These are phyloP conservation scores for Alternaria sp. DNA, from an alignment of 2,329 filamentous ascomycete species.

Conservation along the genomic window DNA sequence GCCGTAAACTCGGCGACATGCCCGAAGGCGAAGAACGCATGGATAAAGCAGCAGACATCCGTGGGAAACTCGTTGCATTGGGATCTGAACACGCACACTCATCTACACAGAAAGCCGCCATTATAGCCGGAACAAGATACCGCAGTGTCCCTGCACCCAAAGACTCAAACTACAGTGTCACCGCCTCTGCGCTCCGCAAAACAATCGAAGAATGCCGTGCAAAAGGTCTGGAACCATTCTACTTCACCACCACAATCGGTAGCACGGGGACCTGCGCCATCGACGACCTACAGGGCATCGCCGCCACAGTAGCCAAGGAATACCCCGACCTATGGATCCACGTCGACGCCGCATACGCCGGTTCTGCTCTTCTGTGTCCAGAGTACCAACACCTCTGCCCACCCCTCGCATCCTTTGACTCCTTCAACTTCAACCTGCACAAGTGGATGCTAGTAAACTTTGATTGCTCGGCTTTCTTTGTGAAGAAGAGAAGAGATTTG, in stretches of 20 bases:
- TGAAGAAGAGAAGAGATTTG: slow-evolving; percentile 78
- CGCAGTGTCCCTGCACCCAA: slow-evolving; percentile 70
- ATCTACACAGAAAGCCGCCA: slow-evolving; percentile 84
- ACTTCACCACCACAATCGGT: slow-evolving; percentile 82
- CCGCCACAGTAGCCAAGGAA: slow-evolving; percentile 61
- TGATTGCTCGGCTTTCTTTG: slow-evolving; percentile 79
- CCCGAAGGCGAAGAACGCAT: slow-evolving; percentile 47
- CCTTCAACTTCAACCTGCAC: slow-evolving; percentile 95
- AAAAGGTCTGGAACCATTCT: slow-evolving; percentile 83
- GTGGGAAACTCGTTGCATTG: slow-evolving; percentile 79
- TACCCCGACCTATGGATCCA: slow-evolving; percentile 83
- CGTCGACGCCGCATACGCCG: slow-evolving; percentile 92
- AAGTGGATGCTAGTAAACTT: slow-evolving; percentile 98
- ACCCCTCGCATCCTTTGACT: slow-evolving; percentile 75
- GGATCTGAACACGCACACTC: slow-evolving; percentile 83
- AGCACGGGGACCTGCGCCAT: slow-evolving; percentile 89
- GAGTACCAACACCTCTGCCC: slow-evolving; percentile 76
- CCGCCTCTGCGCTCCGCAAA: slow-evolving; percentile 66
- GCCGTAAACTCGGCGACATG: slow-evolving; percentile 54
- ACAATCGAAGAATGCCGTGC: slow-evolving; percentile 71
- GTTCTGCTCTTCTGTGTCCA: slow-evolving; percentile 80
- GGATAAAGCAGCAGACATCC: slow-evolving; percentile 71
- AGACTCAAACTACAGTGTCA: slow-evolving; percentile 74
- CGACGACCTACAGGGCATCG: slow-evolving; percentile 79
- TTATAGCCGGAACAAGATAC: slow-evolving; percentile 85